A percentile compares a stretch with the other conserved stretches of the same genome.
Conservation (phyloP, 768 basidiomycete species). For the Leccinum aurantiacum region DNA sequence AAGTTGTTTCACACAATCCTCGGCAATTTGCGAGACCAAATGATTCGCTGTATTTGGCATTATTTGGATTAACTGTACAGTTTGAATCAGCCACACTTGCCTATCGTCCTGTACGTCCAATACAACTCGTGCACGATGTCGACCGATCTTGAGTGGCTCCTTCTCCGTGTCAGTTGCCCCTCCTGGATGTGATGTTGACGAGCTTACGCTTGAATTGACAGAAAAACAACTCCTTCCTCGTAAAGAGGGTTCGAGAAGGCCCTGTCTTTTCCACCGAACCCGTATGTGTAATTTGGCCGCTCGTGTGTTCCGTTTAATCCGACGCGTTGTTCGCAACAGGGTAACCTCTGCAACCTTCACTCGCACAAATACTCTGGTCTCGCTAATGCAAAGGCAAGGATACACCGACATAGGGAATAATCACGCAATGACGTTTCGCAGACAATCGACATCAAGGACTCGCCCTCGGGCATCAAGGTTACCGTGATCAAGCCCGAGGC, state of each 20-base stretch:
- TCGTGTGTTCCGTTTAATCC: not conserved
- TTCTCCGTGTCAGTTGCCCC: conserved; percentile 60
- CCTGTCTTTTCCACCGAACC: conserved; percentile 84
- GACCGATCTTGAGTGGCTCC: conserved; percentile 90
- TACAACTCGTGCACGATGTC: conserved; percentile 59
- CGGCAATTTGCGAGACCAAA: not conserved
- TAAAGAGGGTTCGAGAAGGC: conserved; percentile 72
- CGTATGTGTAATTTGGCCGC: conserved; percentile 42
- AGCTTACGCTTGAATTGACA: conserved; percentile 30
- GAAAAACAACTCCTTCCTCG: conserved; percentile 84
- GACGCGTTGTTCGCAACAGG: conserved; percentile 43
- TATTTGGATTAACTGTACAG: conserved; percentile 36
- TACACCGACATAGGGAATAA: not conserved
- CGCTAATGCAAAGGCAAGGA: conserved; percentile 72
- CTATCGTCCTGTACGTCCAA: conserved; percentile 19
- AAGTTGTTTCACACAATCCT: no score
- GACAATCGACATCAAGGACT: conserved; percentile 65
- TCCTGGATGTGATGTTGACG: not conserved
- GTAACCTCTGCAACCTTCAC: conserved; percentile 84
- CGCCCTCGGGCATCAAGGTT: conserved; percentile 57
- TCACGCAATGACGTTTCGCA: conserved; percentile 30
- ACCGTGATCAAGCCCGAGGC: conserved; percentile 65
- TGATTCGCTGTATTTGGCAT: conserved; percentile 15
- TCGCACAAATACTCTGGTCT: conserved; percentile 93
- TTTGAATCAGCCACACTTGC: conserved; percentile 30